Percentiles rank a stretch among this genome's conserved stretches.
Evolutionary conservation across 2,329 filamentous ascomycete species (phyloP).

Genomic region (Myriosclerotinia duriaeana): DNA sequence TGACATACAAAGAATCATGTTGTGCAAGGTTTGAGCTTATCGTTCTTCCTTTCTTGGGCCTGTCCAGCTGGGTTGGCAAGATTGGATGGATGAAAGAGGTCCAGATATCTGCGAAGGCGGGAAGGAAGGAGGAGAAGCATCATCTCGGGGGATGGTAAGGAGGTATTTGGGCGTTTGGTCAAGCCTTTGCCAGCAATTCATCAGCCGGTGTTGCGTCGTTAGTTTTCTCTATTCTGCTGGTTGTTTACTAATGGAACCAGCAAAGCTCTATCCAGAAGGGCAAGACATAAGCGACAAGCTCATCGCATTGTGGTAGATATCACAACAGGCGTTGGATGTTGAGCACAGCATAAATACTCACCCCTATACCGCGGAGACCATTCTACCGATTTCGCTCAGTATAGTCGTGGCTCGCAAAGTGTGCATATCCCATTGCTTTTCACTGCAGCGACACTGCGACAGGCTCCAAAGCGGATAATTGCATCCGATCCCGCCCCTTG

Average conservation of each 20-base stretch:
- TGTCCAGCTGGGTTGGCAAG: background rate
- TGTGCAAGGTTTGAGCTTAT: background rate
- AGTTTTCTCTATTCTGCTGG: background rate
- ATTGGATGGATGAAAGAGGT: background rate
- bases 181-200: background rate
- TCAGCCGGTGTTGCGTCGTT: constrained; percentile 6
- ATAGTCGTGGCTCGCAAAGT: background rate
- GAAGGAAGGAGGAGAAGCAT: background rate
- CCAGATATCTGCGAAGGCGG: background rate
- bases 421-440: background rate
- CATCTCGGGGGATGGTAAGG: background rate
- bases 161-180: background rate
- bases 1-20: background rate
- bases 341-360: background rate
- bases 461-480: background rate
- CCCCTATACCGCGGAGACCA: constrained; percentile 5
- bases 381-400: background rate
- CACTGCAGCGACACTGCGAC: background rate
- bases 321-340: constrained; percentile 1
- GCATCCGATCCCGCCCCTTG: constrained; percentile 3
- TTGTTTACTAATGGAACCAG: background rate
- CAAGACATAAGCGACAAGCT: constrained; percentile 5
- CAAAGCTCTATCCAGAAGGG: background rate
- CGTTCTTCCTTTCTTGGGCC: background rate
- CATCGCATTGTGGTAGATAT: background rate